A percentile compares a stretch with the other conserved stretches of the same genome.
These are phyloP conservation scores for Trichaptum fuscoviolaceum DNA, from an alignment of 768 basidiomycete species.

Conservation along the genomic window DNA sequence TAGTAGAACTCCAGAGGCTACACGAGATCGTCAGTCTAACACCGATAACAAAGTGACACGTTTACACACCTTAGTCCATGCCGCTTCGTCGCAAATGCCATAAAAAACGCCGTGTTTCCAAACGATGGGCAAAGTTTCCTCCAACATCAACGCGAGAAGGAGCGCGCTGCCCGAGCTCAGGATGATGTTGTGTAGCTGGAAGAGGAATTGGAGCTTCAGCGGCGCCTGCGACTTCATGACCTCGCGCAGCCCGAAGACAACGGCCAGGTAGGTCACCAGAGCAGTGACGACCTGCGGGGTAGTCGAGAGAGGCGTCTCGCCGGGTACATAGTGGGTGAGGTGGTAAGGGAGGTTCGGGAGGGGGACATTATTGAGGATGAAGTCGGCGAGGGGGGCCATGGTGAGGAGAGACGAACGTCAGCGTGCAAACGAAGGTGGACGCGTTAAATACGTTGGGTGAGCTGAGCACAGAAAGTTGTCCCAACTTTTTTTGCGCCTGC, in stretches of 20 bases:
- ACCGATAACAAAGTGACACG: not conserved
- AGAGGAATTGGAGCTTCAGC: slow-evolving; percentile 72
- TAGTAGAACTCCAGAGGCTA: slow-evolving; percentile 94
- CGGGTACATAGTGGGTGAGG: slow-evolving; percentile 60
- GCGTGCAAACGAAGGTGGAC: slow-evolving; percentile 4
- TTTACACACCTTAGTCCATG: slow-evolving; percentile 83
- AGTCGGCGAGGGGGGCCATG: slow-evolving; percentile 74
- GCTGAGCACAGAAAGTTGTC: not conserved
- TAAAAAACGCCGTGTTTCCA: slow-evolving; percentile 67
- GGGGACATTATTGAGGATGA: slow-evolving; percentile 55
- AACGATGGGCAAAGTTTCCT: slow-evolving; percentile 82
- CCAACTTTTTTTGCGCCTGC: not conserved
- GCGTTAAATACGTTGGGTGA: not conserved
- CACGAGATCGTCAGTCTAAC: not conserved
- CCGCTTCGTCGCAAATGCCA: slow-evolving; percentile 66
- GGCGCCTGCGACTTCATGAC: slow-evolving; percentile 77
- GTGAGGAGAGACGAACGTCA: slow-evolving; percentile 25
- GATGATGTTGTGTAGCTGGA: slow-evolving; percentile 88
- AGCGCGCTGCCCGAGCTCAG: slow-evolving; percentile 81
- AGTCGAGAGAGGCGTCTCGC: slow-evolving; percentile 79
- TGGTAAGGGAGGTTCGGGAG: slow-evolving; percentile 49
- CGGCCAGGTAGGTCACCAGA: slow-evolving; percentile 76
- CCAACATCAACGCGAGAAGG: slow-evolving; percentile 82
- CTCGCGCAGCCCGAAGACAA: slow-evolving; percentile 81
- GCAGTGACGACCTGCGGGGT: slow-evolving; percentile 59